Conservation (phyloP, 2,329 filamentous ascomycete species). For the Aspergillus glaucus region DNA sequence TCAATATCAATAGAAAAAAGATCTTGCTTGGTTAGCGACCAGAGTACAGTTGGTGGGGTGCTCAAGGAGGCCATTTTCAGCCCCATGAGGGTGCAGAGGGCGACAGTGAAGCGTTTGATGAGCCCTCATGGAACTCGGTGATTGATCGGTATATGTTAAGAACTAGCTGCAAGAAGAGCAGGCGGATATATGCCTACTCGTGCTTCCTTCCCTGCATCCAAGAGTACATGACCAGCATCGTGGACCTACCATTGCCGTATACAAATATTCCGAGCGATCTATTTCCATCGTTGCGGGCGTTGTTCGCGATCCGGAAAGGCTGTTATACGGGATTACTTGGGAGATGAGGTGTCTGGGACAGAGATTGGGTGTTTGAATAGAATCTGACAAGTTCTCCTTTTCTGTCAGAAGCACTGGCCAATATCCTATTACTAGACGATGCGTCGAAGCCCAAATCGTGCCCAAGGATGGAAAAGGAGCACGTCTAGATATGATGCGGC, state of each 20-base stretch:
- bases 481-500: background rate
- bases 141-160: no score
- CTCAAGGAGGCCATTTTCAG: no score
- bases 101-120: no score
- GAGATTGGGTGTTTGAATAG: constrained; percentile 24
- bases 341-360: constrained; percentile 29
- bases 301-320: constrained; percentile 12
- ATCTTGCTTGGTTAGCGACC: no score
- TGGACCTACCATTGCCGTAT: constrained; percentile 16
- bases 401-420: background rate
- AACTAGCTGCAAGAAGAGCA: no score
- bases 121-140: no score
- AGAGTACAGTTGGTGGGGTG: no score
- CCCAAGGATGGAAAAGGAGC: background rate
- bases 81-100: no score
- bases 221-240: constrained; percentile 31
- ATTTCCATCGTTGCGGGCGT: constrained; percentile 16
- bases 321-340: constrained; percentile 28
- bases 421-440: background rate
- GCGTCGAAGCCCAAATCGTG: background rate
- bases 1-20: no score
- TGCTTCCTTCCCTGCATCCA: constrained; percentile 15
- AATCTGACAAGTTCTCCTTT: background rate
- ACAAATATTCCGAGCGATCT: constrained; percentile 27
- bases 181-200: background rate